These are phyloP conservation scores for Verbascum thapsus DNA, from an alignment of 257 asterid species.

Conservation along the genomic window DNA sequence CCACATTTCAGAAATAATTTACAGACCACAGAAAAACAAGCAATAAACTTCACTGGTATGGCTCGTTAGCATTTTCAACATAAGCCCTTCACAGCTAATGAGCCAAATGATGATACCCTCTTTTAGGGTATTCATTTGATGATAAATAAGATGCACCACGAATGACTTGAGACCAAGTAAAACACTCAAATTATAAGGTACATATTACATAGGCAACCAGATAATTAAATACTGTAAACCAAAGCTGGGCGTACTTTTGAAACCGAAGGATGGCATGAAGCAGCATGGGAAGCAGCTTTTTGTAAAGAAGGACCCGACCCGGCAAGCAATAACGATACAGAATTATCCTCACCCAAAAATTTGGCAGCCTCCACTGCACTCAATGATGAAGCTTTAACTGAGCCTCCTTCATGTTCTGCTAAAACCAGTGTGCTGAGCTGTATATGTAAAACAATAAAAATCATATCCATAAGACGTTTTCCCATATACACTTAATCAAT, in stretches of 20 bases:
- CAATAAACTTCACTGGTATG: slow-evolving; percentile 14
- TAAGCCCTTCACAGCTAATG: slow-evolving; percentile 26
- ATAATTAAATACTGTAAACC: background rate
- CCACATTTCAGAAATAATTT: background rate
- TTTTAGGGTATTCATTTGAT: background rate
- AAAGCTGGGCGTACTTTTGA: slow-evolving; percentile 51
- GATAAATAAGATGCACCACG: slow-evolving; percentile 1
- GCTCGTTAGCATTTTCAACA: background rate
- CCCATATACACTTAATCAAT: background rate
- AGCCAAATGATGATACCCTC: slow-evolving; percentile 14
- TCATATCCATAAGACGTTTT: background rate
- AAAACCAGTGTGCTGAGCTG: slow-evolving; percentile 85
- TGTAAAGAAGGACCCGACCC: slow-evolving; percentile 84
- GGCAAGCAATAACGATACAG: slow-evolving; percentile 72
- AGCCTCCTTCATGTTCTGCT: slow-evolving; percentile 84
- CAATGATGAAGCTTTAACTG: slow-evolving; percentile 62
- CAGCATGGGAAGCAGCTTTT: slow-evolving; percentile 80
- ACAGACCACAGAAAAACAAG: slow-evolving; percentile 1
- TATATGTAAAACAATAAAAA: slow-evolving; percentile 10
- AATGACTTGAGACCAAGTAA: background rate
- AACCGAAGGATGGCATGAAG: slow-evolving; percentile 73
- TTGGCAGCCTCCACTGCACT: slow-evolving; percentile 92
- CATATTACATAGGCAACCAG: background rate
- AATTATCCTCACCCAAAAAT: slow-evolving; percentile 59
- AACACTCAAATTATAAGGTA: background rate